These are phyloP conservation scores for Kitagawia praeruptora DNA, from an alignment of 129 eudicot genomes.

Conservation along the genomic window DNA sequence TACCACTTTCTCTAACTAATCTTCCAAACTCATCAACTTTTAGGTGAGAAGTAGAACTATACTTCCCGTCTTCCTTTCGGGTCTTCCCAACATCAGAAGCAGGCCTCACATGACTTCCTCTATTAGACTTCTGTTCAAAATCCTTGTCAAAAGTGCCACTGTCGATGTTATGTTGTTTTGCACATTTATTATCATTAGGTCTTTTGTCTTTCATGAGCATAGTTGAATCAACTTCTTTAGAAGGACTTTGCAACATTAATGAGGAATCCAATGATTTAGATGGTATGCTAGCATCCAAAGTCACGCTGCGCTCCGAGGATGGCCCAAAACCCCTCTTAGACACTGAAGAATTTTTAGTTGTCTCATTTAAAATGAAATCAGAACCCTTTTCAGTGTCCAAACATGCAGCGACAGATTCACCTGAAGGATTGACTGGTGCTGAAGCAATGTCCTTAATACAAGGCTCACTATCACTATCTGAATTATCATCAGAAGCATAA, in stretches of 20 bases:
- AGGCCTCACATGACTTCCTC: slow-evolving; percentile 12
- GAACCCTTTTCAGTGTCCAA: neutral
- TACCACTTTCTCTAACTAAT: slow-evolving; percentile 54
- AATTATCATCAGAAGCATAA: slow-evolving; percentile 17
- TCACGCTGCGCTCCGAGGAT: slow-evolving; percentile 6
- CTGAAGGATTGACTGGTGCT: slow-evolving; percentile 20
- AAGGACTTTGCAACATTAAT: slow-evolving; percentile 2
- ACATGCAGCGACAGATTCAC: slow-evolving; percentile 20
- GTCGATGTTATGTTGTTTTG: slow-evolving; percentile 9
- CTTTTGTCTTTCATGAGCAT: neutral
- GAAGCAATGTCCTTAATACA: slow-evolving; percentile 25
- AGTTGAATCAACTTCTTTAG: neutral
- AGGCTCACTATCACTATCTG: slow-evolving; percentile 32
- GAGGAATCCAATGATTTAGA: slow-evolving; percentile 9
- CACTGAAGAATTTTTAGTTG: slow-evolving; percentile 15
- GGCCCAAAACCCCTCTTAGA: slow-evolving; percentile 8
- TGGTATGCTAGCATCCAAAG: neutral
- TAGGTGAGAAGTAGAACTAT: slow-evolving; percentile 11
- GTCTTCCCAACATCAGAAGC: slow-evolving; percentile 15
- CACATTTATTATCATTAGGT: slow-evolving; percentile 7
- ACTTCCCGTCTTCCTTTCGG: slow-evolving; percentile 23
- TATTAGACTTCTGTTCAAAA: slow-evolving; percentile 11
- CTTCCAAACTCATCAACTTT: slow-evolving; percentile 93
- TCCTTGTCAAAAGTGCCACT: slow-evolving; percentile 12
- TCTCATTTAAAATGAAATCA: neutral